These are phyloP conservation scores for Sporothrix pallida DNA, from an alignment of 2,329 filamentous ascomycete species.

Conservation along the genomic window DNA sequence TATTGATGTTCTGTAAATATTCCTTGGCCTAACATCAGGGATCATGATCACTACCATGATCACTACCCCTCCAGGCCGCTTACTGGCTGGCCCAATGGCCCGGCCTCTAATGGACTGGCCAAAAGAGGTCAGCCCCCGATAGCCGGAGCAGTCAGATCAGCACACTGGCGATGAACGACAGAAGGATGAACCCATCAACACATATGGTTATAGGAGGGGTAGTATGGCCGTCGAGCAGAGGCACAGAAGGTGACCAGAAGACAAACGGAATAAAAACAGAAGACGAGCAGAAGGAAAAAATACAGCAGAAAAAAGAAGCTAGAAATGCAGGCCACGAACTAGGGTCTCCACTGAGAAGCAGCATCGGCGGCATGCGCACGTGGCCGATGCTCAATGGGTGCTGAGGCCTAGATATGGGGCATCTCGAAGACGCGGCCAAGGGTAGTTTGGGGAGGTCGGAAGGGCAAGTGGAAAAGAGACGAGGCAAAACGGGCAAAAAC, in stretches of 20 bases:
- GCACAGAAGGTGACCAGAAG: background rate
- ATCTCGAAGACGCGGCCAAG: constrained; percentile 28
- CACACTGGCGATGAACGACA: constrained; percentile 5
- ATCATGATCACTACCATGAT: background rate
- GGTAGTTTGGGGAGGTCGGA: constrained; percentile 10
- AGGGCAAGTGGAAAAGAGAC: background rate
- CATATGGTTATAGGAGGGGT: background rate
- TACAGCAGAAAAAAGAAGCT: constrained; percentile 35
- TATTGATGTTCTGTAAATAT: no score
- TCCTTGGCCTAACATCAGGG: background rate
- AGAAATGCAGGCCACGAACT: constrained; percentile 40
- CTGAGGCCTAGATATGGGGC: constrained; percentile 26
- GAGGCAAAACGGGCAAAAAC: background rate
- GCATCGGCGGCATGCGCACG: constrained; percentile 43
- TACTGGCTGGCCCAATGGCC: background rate
- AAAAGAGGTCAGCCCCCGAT: background rate
- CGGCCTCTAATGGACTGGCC: background rate
- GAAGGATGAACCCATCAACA: background rate
- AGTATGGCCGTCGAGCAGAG: background rate
- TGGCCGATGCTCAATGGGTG: constrained; percentile 46
- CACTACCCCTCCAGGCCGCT: constrained; percentile 10
- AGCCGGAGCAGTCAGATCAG: constrained; percentile 10
- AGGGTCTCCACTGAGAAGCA: constrained; percentile 41
- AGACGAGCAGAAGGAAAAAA: constrained; percentile 38
- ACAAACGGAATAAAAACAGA: constrained; percentile 27